phyloP scores from a whole-genome alignment of 768 basidiomycete genomes.

The Trametes villosa region DNA sequence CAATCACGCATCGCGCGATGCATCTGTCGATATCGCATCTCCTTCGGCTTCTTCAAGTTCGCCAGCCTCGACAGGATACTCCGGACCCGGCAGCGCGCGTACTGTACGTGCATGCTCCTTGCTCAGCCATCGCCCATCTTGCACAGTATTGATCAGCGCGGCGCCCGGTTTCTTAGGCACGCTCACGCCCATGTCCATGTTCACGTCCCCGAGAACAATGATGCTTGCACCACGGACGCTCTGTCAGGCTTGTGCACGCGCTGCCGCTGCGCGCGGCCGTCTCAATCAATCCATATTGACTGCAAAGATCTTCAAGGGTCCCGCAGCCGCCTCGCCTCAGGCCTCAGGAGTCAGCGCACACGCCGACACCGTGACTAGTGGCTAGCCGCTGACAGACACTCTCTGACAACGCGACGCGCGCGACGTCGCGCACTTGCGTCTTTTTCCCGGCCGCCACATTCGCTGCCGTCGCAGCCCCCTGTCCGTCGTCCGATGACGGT shows the following conservation, averaged over 20 bases:
- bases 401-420: too few relatives aligned
- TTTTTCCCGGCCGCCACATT: too few relatives aligned
- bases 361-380: background rate
- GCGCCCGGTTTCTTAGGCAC: background rate
- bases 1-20: conserved; percentile 9
- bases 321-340: background rate
- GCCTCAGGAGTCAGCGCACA: background rate
- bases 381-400: too few relatives aligned
- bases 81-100: too few relatives aligned
- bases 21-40: background rate
- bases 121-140: background rate
- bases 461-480: too few relatives aligned
- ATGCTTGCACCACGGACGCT: background rate
- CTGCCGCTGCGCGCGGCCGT: background rate
- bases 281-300: conserved; percentile 3
- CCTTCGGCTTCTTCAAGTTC: background rate
- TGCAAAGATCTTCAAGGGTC: conserved; percentile 6
- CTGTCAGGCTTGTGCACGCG: background rate
- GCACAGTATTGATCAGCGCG: background rate
- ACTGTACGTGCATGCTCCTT: too few relatives aligned
- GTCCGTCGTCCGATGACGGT: too few relatives aligned
- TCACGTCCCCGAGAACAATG: too few relatives aligned
- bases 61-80: too few relatives aligned
- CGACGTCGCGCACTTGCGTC: too few relatives aligned
- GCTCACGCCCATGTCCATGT: background rate